A percentile compares a stretch with the other conserved stretches of the same genome.
Conservation (phyloP, 1,284 basidiomycete genomes). For the Sutorius eximius region DNA sequence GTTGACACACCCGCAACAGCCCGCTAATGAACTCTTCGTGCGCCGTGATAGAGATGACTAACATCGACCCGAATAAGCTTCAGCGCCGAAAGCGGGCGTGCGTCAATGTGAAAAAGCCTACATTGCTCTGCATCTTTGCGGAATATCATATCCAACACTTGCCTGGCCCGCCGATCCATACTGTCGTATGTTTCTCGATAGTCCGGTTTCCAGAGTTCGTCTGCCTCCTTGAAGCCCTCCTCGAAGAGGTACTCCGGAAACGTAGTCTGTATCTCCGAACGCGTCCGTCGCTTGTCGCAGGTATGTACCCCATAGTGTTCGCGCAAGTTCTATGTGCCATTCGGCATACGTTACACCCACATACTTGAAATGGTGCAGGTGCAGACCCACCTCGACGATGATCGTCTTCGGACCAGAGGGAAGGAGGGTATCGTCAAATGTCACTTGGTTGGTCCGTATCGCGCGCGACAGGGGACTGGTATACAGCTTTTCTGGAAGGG, state of each 20-base stretch:
- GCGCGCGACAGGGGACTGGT: slow-evolving; percentile 76
- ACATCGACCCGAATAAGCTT: neutral
- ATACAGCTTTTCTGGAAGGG: slow-evolving; percentile 63
- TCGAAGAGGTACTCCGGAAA: slow-evolving; percentile 72
- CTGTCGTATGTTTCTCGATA: slow-evolving; percentile 64
- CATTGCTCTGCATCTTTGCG: slow-evolving; percentile 47
- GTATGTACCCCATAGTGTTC: slow-evolving; percentile 73
- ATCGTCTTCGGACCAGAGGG: slow-evolving; percentile 30
- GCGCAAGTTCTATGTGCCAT: slow-evolving; percentile 54
- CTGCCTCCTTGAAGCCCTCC: slow-evolving; percentile 66
- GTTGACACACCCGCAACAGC: slow-evolving; percentile 46
- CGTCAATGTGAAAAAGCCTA: slow-evolving; percentile 22
- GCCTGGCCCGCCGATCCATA: slow-evolving; percentile 52
- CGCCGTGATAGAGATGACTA: slow-evolving; percentile 64
- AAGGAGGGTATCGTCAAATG: slow-evolving; percentile 51
- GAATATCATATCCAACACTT: slow-evolving; percentile 67
- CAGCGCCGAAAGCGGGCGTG: neutral
- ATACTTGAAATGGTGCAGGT: neutral
- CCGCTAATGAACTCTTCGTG: slow-evolving; percentile 63
- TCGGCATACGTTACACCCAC: neutral
- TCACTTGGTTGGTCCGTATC: slow-evolving; percentile 64
- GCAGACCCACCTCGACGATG: slow-evolving; percentile 51
- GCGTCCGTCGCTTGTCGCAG: slow-evolving; percentile 65
- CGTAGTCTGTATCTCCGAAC: slow-evolving; percentile 49
- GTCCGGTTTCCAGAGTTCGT: slow-evolving; percentile 66